phyloP scores from a whole-genome alignment of 2,329 filamentous ascomycete genomes.

The Gaeumannomyces tritici region DNA sequence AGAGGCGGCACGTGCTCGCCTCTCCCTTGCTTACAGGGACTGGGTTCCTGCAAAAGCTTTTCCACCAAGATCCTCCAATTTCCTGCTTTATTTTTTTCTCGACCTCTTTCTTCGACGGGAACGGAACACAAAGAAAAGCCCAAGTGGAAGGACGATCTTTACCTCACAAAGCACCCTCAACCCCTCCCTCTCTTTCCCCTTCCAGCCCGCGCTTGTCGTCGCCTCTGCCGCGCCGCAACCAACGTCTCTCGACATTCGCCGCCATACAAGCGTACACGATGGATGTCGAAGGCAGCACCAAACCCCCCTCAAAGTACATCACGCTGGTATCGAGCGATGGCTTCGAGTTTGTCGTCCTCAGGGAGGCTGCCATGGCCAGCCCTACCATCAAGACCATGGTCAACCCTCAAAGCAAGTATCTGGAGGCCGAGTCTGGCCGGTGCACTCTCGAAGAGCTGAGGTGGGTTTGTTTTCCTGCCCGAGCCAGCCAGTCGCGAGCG shows the following conservation, averaged over 20 bases:
- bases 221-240: not conserved
- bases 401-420: slow-evolving; percentile 57
- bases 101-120: not conserved
- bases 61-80: not conserved
- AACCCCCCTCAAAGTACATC: slow-evolving; percentile 54
- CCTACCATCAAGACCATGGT: slow-evolving; percentile 68
- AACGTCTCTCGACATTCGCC: not conserved
- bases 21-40: not conserved
- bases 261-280: slow-evolving; percentile 3
- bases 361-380: slow-evolving; percentile 60
- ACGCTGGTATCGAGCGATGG: slow-evolving; percentile 68
- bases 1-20: not conserved
- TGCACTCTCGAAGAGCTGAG: slow-evolving; percentile 65
- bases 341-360: slow-evolving; percentile 66
- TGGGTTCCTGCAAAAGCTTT: not conserved
- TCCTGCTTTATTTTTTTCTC: not conserved
- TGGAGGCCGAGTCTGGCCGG: slow-evolving; percentile 53
- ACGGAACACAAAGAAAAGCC: not conserved
- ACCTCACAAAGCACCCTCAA: no score
- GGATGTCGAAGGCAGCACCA: not conserved
- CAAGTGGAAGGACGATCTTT: not conserved
- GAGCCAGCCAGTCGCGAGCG: not conserved
- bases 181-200: not conserved
- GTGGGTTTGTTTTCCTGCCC: slow-evolving; percentile 33
- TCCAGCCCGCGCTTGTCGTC: not conserved